Evolutionary conservation across 2,329 filamentous ascomycete genomes (phyloP).

Genomic region (Metarhizium sp.): DNA sequence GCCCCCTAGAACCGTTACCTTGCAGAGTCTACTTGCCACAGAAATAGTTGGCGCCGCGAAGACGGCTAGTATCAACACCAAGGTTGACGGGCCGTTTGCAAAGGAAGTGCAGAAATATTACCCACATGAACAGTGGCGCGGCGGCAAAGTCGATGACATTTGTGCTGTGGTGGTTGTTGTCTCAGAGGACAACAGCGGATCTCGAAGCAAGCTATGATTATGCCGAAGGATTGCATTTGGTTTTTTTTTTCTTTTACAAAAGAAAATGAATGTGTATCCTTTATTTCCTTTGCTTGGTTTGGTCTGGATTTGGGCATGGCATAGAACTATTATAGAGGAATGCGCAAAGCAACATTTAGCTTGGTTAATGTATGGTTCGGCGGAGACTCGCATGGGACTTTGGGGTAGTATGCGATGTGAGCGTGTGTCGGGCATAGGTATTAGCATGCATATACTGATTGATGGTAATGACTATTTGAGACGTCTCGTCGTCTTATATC

Average conservation of each 20-base stretch:
- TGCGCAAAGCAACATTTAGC: slow-evolving; percentile 4
- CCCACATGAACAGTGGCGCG: slow-evolving; percentile 76
- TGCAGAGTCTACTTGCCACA: slow-evolving; percentile 72
- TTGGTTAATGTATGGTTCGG: background rate
- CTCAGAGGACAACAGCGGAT: slow-evolving; percentile 44
- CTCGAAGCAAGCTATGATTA: slow-evolving; percentile 25
- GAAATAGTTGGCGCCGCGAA: slow-evolving; percentile 79
- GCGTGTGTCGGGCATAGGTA: background rate
- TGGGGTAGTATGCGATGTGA: background rate
- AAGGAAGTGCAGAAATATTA: slow-evolving; percentile 87
- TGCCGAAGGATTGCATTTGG: background rate
- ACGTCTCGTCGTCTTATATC: background rate
- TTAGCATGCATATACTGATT: background rate
- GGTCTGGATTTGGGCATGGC: slow-evolving; percentile 4
- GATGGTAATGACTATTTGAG: background rate
- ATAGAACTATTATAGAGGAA: slow-evolving; percentile 7
- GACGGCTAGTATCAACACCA: slow-evolving; percentile 69
- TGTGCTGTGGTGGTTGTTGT: slow-evolving; percentile 75
- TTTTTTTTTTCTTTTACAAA: background rate
- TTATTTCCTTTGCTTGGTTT: background rate
- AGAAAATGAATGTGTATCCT: slow-evolving; percentile 3
- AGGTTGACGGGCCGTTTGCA: slow-evolving; percentile 84
- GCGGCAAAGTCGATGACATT: slow-evolving; percentile 94
- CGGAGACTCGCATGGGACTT: background rate
- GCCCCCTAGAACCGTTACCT: slow-evolving; percentile 31